Conservation (phyloP, 2,329 filamentous ascomycete genomes). For the Fonsecaea monophora region DNA sequence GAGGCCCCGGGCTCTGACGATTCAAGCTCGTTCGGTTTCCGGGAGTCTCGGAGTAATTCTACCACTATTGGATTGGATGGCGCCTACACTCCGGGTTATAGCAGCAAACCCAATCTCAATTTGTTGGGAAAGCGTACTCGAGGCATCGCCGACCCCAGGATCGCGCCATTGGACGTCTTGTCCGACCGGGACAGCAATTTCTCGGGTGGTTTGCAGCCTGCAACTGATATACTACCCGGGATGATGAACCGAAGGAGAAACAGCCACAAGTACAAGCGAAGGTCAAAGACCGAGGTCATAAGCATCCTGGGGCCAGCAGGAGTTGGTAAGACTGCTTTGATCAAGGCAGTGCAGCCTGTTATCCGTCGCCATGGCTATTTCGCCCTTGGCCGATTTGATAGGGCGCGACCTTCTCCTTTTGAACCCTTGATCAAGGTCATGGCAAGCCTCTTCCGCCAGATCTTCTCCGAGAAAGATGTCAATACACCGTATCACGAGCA, state of each 20-base stretch:
- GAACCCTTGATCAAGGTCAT: slow-evolving; percentile 67
- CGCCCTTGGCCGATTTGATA: slow-evolving; percentile 66
- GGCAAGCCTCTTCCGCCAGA: slow-evolving; percentile 67
- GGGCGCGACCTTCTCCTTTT: slow-evolving; percentile 64
- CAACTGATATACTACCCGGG: slow-evolving; percentile 43
- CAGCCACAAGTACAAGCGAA: slow-evolving; percentile 57
- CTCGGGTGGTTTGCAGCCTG: slow-evolving; percentile 40
- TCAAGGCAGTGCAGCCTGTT: slow-evolving; percentile 63
- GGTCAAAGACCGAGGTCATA: slow-evolving; percentile 66
- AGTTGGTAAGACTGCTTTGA: slow-evolving; percentile 66
- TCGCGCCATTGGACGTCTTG: slow-evolving; percentile 32
- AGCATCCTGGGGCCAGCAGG: slow-evolving; percentile 64
- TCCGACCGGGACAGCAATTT: slow-evolving; percentile 50
- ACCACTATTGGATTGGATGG: slow-evolving; percentile 41
- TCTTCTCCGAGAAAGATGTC: slow-evolving; percentile 70
- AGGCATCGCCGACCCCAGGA: slow-evolving; percentile 29
- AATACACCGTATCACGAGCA: slow-evolving; percentile 66
- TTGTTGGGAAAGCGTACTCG: slow-evolving; percentile 29
- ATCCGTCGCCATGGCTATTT: slow-evolving; percentile 67
- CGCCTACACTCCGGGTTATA: slow-evolving; percentile 21
- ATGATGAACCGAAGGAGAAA: slow-evolving; percentile 51
- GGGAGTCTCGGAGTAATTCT: slow-evolving; percentile 48
- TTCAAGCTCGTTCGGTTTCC: slow-evolving; percentile 55
- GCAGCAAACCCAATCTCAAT: slow-evolving; percentile 24
- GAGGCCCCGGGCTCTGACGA: slow-evolving; percentile 61